A percentile compares a stretch with the other conserved stretches of the same genome.
Conservation (phyloP, 2,329 filamentous ascomycete genomes). For the Amauroascus niger region DNA sequence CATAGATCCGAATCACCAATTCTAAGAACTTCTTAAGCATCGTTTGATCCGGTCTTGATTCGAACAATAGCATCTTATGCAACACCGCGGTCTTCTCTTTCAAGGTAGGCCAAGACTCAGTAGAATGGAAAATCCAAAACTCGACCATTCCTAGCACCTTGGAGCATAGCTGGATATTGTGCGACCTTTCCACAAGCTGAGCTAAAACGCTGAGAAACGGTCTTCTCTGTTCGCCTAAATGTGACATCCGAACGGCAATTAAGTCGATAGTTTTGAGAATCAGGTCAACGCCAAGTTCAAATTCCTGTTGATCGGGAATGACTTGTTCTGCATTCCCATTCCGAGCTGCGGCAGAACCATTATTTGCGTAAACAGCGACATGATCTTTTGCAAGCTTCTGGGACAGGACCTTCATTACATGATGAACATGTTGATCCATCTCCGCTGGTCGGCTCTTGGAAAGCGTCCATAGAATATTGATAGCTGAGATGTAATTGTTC, state of each 20-base stretch:
- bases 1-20: slow-evolving; percentile 94
- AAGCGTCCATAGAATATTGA: slow-evolving; percentile 89
- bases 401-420: slow-evolving; percentile 88
- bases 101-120: slow-evolving; percentile 88
- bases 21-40: slow-evolving; percentile 90
- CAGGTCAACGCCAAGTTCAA: slow-evolving; percentile 78
- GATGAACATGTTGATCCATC: slow-evolving; percentile 78
- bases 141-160: slow-evolving; percentile 93
- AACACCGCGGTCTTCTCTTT: slow-evolving; percentile 98
- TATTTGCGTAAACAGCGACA: slow-evolving; percentile 60
- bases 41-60: slow-evolving; percentile 69
- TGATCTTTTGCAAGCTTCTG: slow-evolving; percentile 89
- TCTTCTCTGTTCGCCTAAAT: slow-evolving; percentile 77
- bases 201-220: slow-evolving; percentile 93
- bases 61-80: slow-evolving; percentile 98
- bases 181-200: slow-evolving; percentile 88
- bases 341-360: slow-evolving; percentile 25
- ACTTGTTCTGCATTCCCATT: slow-evolving; percentile 20
- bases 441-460: slow-evolving; percentile 74
- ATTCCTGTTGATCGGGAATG: slow-evolving; percentile 56
- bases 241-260: slow-evolving; percentile 83
- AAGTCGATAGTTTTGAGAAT: slow-evolving; percentile 95
- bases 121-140: slow-evolving; percentile 89
- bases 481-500: slow-evolving; percentile 71
- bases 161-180: slow-evolving; percentile 74